Base-by-base conservation (phyloP, 2,329 filamentous ascomycete genomes). In the Claviceps spartinae region DNA sequence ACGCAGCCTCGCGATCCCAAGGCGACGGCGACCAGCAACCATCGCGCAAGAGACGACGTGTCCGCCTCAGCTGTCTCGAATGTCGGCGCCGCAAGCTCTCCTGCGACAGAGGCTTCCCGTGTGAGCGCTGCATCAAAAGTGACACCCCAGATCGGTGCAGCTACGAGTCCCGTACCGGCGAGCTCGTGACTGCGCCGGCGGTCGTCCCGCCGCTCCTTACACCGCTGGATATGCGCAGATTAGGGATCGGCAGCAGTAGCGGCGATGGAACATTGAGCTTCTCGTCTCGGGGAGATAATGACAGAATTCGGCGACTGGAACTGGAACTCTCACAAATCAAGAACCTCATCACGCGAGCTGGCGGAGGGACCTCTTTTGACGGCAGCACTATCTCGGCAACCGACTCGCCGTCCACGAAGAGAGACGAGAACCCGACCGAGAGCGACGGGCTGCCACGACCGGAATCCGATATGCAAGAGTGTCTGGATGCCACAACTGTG, bases 81-180 rank as follows among this genome's bases (percentile, higher is more conserved):
- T 82, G 78, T 58, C 75, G 78, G 43, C 72, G 78, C 51, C 71
- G 78, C 52, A 82, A 82, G 67, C 69, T 81, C 40, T 81, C 77
- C 26, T 82, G 78, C 62, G 79, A 81, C 63, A 71, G 78, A 54
- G 78, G 78, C 61, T 72, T 80, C 58, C 78, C 78, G 24, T 82
- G 78, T 60, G 77, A 80, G 63, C 74, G 78, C 47, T 82, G 78
- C 63, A 72, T 81, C 63, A 81, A 80, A 65, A 80, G 77, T 54
- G 77, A 77, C 59, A 81, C 77, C 30, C 73, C 77, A 20, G 78
- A 80, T 49, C 72, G 74, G 16, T 81, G 78, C 65, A 77, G 73
- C 55, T 81, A 81, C 60, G 78, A 81, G 63, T 74, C 76, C 34
- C 77, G 72, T 66, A 75, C 67, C 48, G 71, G 74, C 51, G 73